Conservation (phyloP, 2,329 filamentous ascomycete genomes). For the Fusarium robinianum region DNA sequence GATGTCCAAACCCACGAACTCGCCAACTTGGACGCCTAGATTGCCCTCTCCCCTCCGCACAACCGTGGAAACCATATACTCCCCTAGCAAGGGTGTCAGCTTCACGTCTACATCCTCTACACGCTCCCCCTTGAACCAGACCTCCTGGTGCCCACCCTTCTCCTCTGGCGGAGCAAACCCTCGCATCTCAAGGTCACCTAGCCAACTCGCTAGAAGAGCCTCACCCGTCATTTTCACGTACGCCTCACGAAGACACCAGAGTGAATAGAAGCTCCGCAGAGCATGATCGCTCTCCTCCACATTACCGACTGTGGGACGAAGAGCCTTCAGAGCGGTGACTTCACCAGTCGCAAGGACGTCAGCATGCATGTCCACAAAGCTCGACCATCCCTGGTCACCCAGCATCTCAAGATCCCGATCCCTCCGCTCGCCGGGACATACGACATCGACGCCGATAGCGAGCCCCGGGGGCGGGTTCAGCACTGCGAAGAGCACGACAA, state of each 20-base stretch:
- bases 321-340: constrained; percentile 61
- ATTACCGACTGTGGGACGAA: constrained; percentile 37
- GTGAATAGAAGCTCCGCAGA: constrained; percentile 73
- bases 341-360: constrained; percentile 71
- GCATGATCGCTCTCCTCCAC: constrained; percentile 53
- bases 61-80: constrained; percentile 60
- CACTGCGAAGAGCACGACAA: constrained; percentile 69
- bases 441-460: constrained; percentile 74
- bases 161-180: constrained; percentile 60
- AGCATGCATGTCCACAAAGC: constrained; percentile 72
- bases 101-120: constrained; percentile 44
- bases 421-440: constrained; percentile 72
- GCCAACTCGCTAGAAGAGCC: constrained; percentile 74
- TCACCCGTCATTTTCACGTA: constrained; percentile 85
- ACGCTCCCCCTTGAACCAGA: constrained; percentile 38
- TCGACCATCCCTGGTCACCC: constrained; percentile 61
- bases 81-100: constrained; percentile 49
- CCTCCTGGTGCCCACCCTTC: constrained; percentile 32
- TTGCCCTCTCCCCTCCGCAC: constrained; percentile 50
- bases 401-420: constrained; percentile 64
- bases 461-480: constrained; percentile 38
- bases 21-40: constrained; percentile 45
- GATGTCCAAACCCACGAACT: constrained; percentile 50
- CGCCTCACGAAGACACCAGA: constrained; percentile 80
- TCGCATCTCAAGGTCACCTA: constrained; percentile 70